phyloP scores from a whole-genome alignment of 1,284 basidiomycete genomes.

The Hemileia vastatrix region DNA sequence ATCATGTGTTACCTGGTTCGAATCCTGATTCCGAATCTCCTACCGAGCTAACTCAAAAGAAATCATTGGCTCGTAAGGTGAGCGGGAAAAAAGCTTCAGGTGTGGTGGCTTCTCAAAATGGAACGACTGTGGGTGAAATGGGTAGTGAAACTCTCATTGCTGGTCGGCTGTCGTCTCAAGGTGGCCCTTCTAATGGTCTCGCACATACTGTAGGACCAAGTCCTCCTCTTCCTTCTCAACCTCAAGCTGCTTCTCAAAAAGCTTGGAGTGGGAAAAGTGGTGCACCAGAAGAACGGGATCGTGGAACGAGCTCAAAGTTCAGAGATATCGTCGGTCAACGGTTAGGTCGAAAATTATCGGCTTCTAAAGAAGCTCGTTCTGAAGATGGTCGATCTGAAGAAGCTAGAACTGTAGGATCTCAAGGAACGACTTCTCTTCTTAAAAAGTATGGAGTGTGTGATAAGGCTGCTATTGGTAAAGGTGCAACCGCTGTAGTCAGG shows the following conservation, averaged over 20 bases:
- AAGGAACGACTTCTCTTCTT: conserved; percentile 32
- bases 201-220: no score
- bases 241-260: neutral
- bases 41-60: neutral
- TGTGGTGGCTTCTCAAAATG: neutral
- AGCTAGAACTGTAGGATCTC: conserved; percentile 11
- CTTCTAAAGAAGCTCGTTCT: conserved; percentile 26
- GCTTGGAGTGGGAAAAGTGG: conserved; percentile 17
- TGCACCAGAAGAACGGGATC: conserved; percentile 9
- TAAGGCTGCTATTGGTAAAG: conserved; percentile 92
- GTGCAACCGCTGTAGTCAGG: conserved; percentile 89
- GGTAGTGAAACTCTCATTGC: neutral
- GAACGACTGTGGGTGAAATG: neutral
- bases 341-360: conserved; percentile 31
- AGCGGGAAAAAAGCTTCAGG: neutral
- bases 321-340: conserved; percentile 22
- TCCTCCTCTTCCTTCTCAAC: neutral
- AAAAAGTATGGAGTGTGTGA: conserved; percentile 98
- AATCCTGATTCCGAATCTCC: conserved; percentile 14
- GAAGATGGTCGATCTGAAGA: conserved; percentile 32
- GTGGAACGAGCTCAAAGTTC: conserved; percentile 15
- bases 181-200: no score
- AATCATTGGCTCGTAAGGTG: neutral
- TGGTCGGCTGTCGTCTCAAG: conserved; percentile 4
- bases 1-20: neutral